phyloP scores from a whole-genome alignment of 495 filamentous ascomycete genomes.

The Evansstolkia leycettana region DNA sequence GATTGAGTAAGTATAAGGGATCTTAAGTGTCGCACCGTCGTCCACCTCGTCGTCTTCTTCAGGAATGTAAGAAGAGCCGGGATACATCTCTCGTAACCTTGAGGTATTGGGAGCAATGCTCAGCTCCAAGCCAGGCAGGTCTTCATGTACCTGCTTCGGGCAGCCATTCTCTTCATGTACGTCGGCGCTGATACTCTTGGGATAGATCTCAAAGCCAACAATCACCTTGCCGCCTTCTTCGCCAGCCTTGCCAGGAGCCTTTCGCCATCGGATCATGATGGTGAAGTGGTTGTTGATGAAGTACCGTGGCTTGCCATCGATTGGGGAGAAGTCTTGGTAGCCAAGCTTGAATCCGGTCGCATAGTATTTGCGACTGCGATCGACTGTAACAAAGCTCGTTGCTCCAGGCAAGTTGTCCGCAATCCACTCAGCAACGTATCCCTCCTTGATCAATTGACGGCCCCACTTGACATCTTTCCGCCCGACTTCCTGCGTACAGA shows the following conservation, averaged over 20 bases:
- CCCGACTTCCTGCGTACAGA: conserved; percentile 60
- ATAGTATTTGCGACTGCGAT: conserved; percentile 83
- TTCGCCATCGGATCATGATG: conserved; percentile 73
- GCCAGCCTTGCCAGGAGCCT: conserved; percentile 55
- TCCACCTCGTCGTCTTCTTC: conserved; percentile 44
- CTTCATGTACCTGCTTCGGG: conserved; percentile 50
- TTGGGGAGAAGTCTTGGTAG: conserved; percentile 53
- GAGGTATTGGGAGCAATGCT: conserved; percentile 51
- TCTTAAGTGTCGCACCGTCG: conserved; percentile 57
- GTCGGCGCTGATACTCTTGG: conserved; percentile 63
- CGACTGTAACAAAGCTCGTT: conserved; percentile 83
- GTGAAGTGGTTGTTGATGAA: conserved; percentile 90
- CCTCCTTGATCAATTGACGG: conserved; percentile 61
- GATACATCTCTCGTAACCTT: conserved; percentile 41
- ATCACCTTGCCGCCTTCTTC: conserved; percentile 68
- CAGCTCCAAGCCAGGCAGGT: conserved; percentile 53
- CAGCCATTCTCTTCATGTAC: conserved; percentile 52
- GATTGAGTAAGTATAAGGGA: conserved; percentile 87
- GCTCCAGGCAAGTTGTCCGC: conserved; percentile 90
- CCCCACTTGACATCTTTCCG: conserved; percentile 57
- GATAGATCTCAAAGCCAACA: conserved; percentile 86
- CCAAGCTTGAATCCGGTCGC: conserved; percentile 93
- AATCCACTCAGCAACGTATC: conserved; percentile 92
- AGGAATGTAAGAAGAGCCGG: conserved; percentile 46
- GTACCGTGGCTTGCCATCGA: conserved; percentile 50